Conservation (phyloP, 352 stramenopile genomes). For the Plasmopara muralis region DNA sequence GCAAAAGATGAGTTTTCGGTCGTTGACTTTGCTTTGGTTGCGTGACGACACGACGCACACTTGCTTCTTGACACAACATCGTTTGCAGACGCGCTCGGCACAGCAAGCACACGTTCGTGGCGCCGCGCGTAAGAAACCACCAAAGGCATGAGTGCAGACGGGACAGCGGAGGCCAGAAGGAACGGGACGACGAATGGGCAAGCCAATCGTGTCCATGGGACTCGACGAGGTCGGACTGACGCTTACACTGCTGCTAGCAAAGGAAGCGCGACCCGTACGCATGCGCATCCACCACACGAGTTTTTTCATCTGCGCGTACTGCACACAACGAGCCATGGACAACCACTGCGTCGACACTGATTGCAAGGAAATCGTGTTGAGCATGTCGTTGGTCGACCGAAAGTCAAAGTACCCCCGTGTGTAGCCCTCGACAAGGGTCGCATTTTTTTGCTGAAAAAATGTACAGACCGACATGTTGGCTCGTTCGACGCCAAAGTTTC, state of each 20-base stretch:
- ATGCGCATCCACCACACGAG: constrained; percentile 36
- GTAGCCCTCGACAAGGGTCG: constrained; percentile 35
- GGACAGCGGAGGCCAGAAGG: constrained; percentile 19
- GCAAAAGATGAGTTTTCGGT: constrained; percentile 36
- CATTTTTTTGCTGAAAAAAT: constrained; percentile 33
- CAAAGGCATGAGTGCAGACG: constrained; percentile 26
- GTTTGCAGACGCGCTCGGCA: constrained; percentile 30
- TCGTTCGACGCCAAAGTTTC: constrained; percentile 29
- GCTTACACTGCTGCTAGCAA: constrained; percentile 31
- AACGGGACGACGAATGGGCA: constrained; percentile 3
- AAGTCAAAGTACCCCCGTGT: constrained; percentile 45
- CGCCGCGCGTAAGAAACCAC: constrained; percentile 23
- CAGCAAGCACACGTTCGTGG: constrained; percentile 27
- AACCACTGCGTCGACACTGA: constrained; percentile 39
- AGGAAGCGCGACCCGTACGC: constrained; percentile 31
- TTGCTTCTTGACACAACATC: constrained; percentile 34
- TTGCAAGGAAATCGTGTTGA: constrained; percentile 42
- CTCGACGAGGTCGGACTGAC: constrained; percentile 27
- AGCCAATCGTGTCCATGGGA: constrained; percentile 10
- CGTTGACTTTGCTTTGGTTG: constrained; percentile 32
- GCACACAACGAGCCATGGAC: constrained; percentile 27
- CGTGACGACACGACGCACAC: constrained; percentile 33
- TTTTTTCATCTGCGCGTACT: constrained; percentile 44
- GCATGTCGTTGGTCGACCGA: constrained; percentile 30
- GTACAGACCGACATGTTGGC: constrained; percentile 44